These are phyloP conservation scores for Pseudoturritis turrita DNA, from an alignment of 345 rosid species.

Conservation along the genomic window DNA sequence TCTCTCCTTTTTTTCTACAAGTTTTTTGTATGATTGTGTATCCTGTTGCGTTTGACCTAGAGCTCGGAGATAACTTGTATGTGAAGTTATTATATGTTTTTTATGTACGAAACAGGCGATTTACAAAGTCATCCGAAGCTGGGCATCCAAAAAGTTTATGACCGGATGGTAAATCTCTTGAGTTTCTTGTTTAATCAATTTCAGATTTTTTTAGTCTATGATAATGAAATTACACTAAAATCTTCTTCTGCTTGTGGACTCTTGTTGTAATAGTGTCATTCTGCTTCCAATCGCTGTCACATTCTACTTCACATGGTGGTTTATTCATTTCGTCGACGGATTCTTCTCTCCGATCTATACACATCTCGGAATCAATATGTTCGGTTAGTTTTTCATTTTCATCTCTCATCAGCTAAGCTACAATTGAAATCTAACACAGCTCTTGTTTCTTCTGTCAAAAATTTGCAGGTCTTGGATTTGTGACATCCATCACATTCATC, in stretches of 20 bases:
- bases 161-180: slow-evolving; percentile 53
- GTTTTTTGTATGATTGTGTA: neutral
- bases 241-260: neutral
- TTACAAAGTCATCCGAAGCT: slow-evolving; percentile 56
- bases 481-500: slow-evolving; percentile 72
- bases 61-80: slow-evolving; percentile 9
- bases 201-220: neutral
- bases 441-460: too few relatives aligned
- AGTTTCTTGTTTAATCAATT: neutral
- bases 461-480: slow-evolving; percentile 69
- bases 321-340: slow-evolving; percentile 63
- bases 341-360: slow-evolving; percentile 73
- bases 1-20: neutral
- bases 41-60: slow-evolving; percentile 5
- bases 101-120: slow-evolving; percentile 39
- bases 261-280: slow-evolving; percentile 49
- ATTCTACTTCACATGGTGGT: slow-evolving; percentile 77
- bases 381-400: slow-evolving; percentile 41
- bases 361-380: slow-evolving; percentile 60
- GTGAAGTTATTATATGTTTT: slow-evolving; percentile 1
- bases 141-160: slow-evolving; percentile 73
- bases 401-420: neutral
- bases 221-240: neutral
- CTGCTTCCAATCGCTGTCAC: slow-evolving; percentile 67
- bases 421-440: too few relatives aligned